Base-by-base conservation (phyloP, 208 protist genomes). In the Trypanosoma vivax region DNA sequence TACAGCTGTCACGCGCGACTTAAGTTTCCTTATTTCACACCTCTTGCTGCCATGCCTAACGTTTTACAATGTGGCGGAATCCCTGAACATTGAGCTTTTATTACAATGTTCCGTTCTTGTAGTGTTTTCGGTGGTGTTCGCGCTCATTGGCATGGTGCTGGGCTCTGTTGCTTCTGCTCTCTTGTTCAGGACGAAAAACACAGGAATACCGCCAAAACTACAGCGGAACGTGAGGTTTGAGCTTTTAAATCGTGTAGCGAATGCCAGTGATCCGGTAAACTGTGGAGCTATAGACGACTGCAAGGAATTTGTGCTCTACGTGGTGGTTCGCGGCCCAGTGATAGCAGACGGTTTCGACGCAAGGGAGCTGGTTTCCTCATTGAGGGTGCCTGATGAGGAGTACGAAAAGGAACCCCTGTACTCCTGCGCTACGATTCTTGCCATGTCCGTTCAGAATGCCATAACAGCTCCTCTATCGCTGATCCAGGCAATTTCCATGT, bases 401-500 rank as follows among this genome's bases (percentile, higher is more conserved):
- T 65, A 72, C 35, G 80, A 92, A 60, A 64, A 82, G 31, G 66
- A 68, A 39, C 75, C 70, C 2, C 76, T 76, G 21, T 87, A 88
- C 57, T 31, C 45, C 35, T 87, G 73, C 66, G 79, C 64, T 11
- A 62, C 63, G 21, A 59, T 60, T 45, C 31, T 90, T 9, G 81
- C 66, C 49, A 84, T 68, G 60, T 76, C 72, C 24, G 70, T 85
- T 31, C 79, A 79, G 52, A 92, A 92, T 65, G 75, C 65, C 43
- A 70, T 92, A 3, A 86, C 85, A 27, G 65, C 88, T 31, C 85
- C 81, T 11, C 70, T 92, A 21, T 84, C 81, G 1, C 53, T 92
- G 34, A 34, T 92, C 29, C 65, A 76, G 31, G 75, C 73, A 42
- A 52, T 92, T n/a, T 58, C 76, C 3, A 47, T 45, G 35, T 74